A percentile compares a stretch with the other conserved stretches of the same genome.
These are phyloP conservation scores for Leccinellum rugosiceps DNA, from an alignment of 768 basidiomycete species.

Conservation along the genomic window DNA sequence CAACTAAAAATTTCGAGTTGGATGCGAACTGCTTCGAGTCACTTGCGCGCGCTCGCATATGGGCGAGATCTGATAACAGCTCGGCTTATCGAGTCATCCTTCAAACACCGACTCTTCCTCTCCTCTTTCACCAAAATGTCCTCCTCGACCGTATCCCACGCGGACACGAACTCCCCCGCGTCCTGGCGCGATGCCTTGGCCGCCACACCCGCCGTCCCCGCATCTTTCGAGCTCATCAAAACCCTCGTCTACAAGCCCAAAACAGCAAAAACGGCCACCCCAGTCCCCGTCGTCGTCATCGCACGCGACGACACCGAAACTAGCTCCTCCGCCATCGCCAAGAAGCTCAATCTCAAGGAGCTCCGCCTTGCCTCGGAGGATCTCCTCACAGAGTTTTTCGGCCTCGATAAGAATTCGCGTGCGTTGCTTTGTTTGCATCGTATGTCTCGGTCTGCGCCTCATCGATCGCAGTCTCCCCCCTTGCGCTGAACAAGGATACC, in stretches of 20 bases:
- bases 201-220: slow-evolving; percentile 47
- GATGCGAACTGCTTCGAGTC: slow-evolving; percentile 29
- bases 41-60: slow-evolving; percentile 13
- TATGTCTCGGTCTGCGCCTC: neutral
- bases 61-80: slow-evolving; percentile 20
- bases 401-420: slow-evolving; percentile 84
- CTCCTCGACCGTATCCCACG: slow-evolving; percentile 48
- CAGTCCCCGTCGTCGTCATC: slow-evolving; percentile 84
- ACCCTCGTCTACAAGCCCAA: slow-evolving; percentile 96
- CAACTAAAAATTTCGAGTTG: slow-evolving; percentile 11
- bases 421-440: slow-evolving; percentile 31
- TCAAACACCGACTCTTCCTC: slow-evolving; percentile 12
- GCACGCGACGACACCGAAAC: slow-evolving; percentile 85
- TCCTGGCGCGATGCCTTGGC: slow-evolving; percentile 75
- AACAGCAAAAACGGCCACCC: slow-evolving; percentile 83
- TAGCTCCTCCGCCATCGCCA: slow-evolving; percentile 70
- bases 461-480: slow-evolving; percentile 64
- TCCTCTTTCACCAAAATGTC: slow-evolving; percentile 32
- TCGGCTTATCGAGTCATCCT: neutral
- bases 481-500: slow-evolving; percentile 61
- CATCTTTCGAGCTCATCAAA: slow-evolving; percentile 72
- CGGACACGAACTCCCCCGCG: slow-evolving; percentile 61
- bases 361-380: slow-evolving; percentile 84
- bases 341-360: slow-evolving; percentile 82
- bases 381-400: slow-evolving; percentile 80